Evolutionary conservation across 306 rosid species (phyloP), one percentile per base, ranked within the genome.

Genomic region (Medicago truncatula): DNA sequence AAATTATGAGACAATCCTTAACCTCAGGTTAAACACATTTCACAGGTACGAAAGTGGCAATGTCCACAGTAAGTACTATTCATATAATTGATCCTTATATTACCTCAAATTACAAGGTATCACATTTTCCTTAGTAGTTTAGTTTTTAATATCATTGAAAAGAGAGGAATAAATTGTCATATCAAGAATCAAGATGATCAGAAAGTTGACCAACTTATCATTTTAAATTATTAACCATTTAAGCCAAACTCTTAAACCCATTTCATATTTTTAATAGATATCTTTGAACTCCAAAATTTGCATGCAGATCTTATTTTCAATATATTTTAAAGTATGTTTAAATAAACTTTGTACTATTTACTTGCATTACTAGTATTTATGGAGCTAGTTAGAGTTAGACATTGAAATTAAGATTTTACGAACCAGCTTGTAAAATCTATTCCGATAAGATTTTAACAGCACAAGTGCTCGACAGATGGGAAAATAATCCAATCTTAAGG

Each of bases 1-100:
- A 56, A 70, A 21, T 47, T 13, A 14, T 34, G 52, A 69, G 60
- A 65, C 56, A 78, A 71, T 18, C 36, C 38, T 57, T 25, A 70
- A 66, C n/a, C n/a, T 11, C 50, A 1, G 10, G 47, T 43, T 43
- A 44, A 44, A 12, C 50, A 44, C 50, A 44, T 44, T 44, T 44
- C 50, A 44, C 50, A 44, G 13, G 50, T 14, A 44, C 50, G 2
- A 28, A 28, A 1, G 31, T 3, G 31, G 31, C 31, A 28, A 28
- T 28, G 31, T 28, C 1, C 15, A 12, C 14, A 46, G 16, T 4
- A 46, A 4, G n/a, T 46, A 13, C 52, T 46, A 16, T 1, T 0
- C 49, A 43, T 43, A 43, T 43, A 43, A 13, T 43, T 43, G 49
- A 43, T 43, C 49, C 1, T 4, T 46, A 4, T 46, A 3, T 1